phyloP scores from a whole-genome alignment of 1,284 basidiomycete species.

The Megacollybia platyphylla region DNA sequence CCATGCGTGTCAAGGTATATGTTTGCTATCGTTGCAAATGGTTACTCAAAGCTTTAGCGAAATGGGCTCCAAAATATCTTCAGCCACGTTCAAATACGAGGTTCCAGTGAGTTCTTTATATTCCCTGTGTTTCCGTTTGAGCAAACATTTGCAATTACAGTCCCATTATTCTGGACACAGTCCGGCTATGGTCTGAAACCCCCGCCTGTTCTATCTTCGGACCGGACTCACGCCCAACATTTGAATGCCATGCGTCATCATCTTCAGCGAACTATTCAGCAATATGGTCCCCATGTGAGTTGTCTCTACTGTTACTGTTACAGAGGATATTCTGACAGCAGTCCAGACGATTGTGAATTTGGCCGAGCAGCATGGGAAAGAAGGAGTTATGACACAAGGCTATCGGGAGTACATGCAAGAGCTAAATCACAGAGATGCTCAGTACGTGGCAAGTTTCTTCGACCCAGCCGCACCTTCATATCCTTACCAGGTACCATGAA shows the following conservation, averaged over 20 bases:
- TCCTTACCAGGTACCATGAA: conserved; percentile 37
- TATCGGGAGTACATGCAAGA: conserved; percentile 63
- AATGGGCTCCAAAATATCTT: conserved; percentile 69
- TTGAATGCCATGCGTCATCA: conserved; percentile 63
- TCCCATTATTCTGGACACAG: conserved; percentile 86
- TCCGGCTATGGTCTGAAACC: conserved; percentile 80
- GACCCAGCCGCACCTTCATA: conserved; percentile 1
- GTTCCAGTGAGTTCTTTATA: conserved; percentile 52
- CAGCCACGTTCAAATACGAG: conserved; percentile 80
- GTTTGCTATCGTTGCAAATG: background rate
- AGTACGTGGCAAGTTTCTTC: conserved; percentile 25
- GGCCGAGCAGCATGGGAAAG: conserved; percentile 85
- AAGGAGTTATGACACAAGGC: conserved; percentile 67
- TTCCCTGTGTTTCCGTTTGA: conserved; percentile 1
- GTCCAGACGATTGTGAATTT: conserved; percentile 74
- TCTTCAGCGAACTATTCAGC: conserved; percentile 51
- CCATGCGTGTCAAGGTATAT: conserved; percentile 66
- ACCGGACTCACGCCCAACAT: conserved; percentile 67
- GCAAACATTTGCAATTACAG: conserved; percentile 21
- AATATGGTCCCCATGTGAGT: conserved; percentile 71
- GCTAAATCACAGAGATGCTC: conserved; percentile 48
- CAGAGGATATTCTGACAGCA: background rate
- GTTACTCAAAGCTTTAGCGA: conserved; percentile 26
- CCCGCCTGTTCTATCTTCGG: conserved; percentile 63
- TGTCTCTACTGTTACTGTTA: background rate